These are phyloP conservation scores for Phytophthora nicotianae DNA, from an alignment of 352 stramenopile genomes.

Conservation along the genomic window DNA sequence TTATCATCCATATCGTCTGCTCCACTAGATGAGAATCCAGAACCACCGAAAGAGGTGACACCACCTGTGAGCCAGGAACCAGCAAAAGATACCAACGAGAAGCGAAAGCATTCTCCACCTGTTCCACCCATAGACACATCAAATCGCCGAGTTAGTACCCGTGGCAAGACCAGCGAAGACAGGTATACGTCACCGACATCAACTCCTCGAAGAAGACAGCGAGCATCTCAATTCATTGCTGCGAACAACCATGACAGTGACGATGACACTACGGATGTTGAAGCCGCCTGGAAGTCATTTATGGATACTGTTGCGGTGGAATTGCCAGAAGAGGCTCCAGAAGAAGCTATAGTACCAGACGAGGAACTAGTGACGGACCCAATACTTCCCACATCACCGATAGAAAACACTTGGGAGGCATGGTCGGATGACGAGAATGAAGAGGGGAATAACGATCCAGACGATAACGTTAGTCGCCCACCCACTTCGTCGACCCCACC, in stretches of 20 bases:
- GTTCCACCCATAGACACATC: constrained; percentile 14
- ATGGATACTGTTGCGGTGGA: constrained; percentile 45
- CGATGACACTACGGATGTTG: constrained; percentile 64
- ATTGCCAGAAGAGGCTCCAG: constrained; percentile 10
- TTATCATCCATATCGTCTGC: background rate
- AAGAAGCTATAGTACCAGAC: constrained; percentile 10
- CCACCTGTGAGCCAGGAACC: background rate
- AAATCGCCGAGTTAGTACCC: constrained; percentile 17
- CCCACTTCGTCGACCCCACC: constrained; percentile 6
- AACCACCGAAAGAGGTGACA: constrained; percentile 2
- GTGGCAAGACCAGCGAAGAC: constrained; percentile 15
- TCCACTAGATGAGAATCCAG: background rate
- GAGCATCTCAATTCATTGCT: constrained; percentile 14
- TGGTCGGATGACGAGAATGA: constrained; percentile 39
- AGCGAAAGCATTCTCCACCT: constrained; percentile 11
- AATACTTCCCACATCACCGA: constrained; percentile 4
- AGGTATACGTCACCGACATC: constrained; percentile 5
- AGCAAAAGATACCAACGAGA: constrained; percentile 1
- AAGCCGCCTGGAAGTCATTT: constrained; percentile 63
- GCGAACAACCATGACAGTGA: constrained; percentile 49
- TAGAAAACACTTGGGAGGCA: constrained; percentile 33
- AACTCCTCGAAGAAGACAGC: constrained; percentile 23
- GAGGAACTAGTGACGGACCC: background rate
- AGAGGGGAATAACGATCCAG: constrained; percentile 16
- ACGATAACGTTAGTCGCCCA: constrained; percentile 12